These are phyloP conservation scores for Heliocybe sulcata DNA, from an alignment of 1,284 basidiomycete species.

Conservation along the genomic window DNA sequence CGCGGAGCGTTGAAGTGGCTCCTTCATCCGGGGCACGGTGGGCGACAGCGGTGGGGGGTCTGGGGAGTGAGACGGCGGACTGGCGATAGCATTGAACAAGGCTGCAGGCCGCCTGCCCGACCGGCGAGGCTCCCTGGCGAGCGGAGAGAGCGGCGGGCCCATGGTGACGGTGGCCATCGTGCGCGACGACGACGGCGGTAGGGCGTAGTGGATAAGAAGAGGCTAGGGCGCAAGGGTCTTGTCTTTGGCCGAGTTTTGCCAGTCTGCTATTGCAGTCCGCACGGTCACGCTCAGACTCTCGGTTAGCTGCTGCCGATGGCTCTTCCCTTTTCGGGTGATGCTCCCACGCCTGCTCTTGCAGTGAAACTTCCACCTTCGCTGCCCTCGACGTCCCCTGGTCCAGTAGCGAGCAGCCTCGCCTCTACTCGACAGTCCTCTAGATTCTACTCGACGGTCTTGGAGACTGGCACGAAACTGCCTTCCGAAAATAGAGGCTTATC, in stretches of 20 bases:
- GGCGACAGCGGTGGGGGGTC: constrained; percentile 31
- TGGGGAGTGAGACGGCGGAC: constrained; percentile 71
- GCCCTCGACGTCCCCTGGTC: neutral
- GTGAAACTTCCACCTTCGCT: neutral
- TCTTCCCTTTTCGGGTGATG: neutral
- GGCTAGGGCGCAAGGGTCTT: neutral
- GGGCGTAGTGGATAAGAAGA: neutral
- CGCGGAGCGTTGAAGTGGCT: constrained; percentile 33
- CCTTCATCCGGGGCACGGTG: constrained; percentile 30
- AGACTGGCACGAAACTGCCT: neutral
- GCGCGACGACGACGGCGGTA: neutral
- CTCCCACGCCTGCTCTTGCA: neutral
- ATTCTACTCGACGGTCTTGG: neutral
- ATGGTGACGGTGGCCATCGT: constrained; percentile 33
- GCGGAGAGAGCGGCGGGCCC: constrained; percentile 69
- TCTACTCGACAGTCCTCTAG: neutral
- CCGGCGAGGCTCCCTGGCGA: constrained; percentile 54
- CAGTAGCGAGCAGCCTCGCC: neutral
- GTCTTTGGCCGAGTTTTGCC: constrained; percentile 1
- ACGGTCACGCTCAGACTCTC: neutral
- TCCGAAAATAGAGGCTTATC: neutral
- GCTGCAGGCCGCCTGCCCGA: constrained; percentile 66
- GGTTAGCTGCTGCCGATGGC: neutral
- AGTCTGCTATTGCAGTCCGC: neutral
- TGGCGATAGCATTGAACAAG: constrained; percentile 55